A percentile compares a stretch with the other conserved stretches of the same genome.
phyloP scores from a whole-genome alignment of 192 early-diverging fungal species.

The Coemansia guatemalensis region DNA sequence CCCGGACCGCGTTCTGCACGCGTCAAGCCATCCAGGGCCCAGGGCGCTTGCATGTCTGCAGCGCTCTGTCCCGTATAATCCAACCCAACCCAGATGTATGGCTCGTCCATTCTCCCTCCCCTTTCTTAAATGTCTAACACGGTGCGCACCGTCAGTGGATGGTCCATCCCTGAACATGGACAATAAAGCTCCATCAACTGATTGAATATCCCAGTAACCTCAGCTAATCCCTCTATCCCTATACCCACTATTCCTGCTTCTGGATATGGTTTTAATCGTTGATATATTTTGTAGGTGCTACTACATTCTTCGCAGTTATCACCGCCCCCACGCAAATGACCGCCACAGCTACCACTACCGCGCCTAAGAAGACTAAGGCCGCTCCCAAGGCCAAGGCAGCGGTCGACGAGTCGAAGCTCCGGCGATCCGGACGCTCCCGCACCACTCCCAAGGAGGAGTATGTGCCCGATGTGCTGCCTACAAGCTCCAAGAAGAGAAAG shows the following conservation, averaged over 20 bases:
- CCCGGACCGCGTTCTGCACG: neutral
- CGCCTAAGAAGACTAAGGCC: constrained; percentile 37
- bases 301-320: neutral
- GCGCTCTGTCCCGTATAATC: neutral
- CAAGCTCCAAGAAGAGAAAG: constrained; percentile 40
- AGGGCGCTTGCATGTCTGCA: neutral
- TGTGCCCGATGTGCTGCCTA: constrained; percentile 33
- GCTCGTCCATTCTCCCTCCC: neutral
- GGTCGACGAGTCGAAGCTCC: constrained; percentile 24
- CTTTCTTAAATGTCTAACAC: neutral
- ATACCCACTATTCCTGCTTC: neutral
- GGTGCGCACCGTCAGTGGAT: neutral
- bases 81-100: neutral
- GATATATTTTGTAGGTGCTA: neutral
- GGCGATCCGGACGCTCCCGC: constrained; percentile 45
- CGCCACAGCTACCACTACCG: constrained; percentile 18
- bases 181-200: neutral
- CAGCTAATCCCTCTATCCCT: neutral
- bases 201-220: neutral
- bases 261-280: neutral
- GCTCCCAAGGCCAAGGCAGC: constrained; percentile 33
- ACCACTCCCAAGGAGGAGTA: constrained; percentile 45
- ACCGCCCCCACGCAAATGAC: constrained; percentile 4
- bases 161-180: neutral
- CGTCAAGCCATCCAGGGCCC: neutral